Conservation (phyloP, 305 asterid genomes). For the Rubia tinctorum region DNA sequence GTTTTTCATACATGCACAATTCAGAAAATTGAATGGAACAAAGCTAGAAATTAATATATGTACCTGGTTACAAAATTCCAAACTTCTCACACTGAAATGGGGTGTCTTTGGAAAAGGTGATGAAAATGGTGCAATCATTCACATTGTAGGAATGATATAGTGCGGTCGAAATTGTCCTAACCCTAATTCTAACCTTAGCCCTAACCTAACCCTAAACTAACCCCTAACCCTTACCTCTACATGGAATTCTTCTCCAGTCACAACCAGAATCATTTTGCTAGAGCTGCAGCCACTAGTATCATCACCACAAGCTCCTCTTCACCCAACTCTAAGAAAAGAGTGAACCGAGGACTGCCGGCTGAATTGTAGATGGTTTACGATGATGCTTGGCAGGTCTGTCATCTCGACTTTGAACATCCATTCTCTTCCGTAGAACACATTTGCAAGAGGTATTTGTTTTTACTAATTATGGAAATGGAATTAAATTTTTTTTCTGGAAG, state of each 20-base stretch:
- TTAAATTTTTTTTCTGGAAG: not conserved
- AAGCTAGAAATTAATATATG: too few relatives aligned
- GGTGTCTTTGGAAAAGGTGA: too few relatives aligned
- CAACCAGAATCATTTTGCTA: not conserved
- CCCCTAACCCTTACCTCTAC: constrained; percentile 14
- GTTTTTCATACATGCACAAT: too few relatives aligned
- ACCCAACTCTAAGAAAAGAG: constrained; percentile 33
- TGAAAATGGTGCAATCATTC: too few relatives aligned
- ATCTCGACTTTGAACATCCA: constrained; percentile 88
- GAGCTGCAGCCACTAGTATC: constrained; percentile 19
- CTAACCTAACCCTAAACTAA: too few relatives aligned
- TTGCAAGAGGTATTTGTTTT: constrained; percentile 49
- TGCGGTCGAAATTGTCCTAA: too few relatives aligned
- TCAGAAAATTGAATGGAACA: too few relatives aligned
- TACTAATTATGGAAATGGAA: not conserved
- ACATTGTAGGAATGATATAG: too few relatives aligned
- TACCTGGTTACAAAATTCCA: too few relatives aligned
- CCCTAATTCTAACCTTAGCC: too few relatives aligned
- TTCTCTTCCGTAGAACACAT: constrained; percentile 79
- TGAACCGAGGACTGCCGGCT: constrained; percentile 26
- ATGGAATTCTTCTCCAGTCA: constrained; percentile 18
- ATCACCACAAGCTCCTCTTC: constrained; percentile 9
- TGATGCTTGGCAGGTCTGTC: constrained; percentile 91
- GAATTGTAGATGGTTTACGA: constrained; percentile 63
- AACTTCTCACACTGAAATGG: too few relatives aligned